phyloP scores from a whole-genome alignment of 805 yeast genomes.

The Millerago galiae region DNA sequence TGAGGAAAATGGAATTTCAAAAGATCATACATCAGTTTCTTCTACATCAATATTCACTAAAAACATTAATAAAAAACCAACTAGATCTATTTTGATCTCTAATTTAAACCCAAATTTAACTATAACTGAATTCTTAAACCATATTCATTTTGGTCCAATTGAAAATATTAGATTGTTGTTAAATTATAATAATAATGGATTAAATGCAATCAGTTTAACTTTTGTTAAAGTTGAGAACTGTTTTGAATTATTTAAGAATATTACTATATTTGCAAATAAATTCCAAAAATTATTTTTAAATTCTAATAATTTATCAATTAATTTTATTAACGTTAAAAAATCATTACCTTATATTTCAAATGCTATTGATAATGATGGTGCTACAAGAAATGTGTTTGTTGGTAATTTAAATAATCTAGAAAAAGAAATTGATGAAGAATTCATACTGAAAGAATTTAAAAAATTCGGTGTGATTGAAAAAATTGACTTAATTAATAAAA shows the following conservation, averaged over 20 bases:
- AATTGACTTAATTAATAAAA: conserved; percentile 49
- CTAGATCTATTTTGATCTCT: conserved; percentile 22
- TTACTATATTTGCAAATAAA: conserved; percentile 30
- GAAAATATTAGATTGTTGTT: conserved; percentile 46
- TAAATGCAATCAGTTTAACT: conserved; percentile 16
- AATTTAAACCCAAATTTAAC: conserved; percentile 15
- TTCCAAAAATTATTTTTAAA: conserved; percentile 29
- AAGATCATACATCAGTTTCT: conserved; percentile 2
- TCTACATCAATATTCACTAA: conserved; percentile 9
- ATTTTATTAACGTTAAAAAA: conserved; percentile 28
- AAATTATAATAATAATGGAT: conserved; percentile 20
- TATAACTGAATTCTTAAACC: conserved; percentile 32
- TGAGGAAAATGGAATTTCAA: neutral
- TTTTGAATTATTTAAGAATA: conserved; percentile 30
- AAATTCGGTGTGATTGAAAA: conserved; percentile 58
- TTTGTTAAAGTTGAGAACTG: conserved; percentile 29
- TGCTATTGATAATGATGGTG: conserved; percentile 72
- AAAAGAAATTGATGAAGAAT: conserved; percentile 31
- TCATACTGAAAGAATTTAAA: conserved; percentile 43
- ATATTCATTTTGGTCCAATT: conserved; percentile 52
- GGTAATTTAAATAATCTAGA: conserved; percentile 59
- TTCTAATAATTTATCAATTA: conserved; percentile 32
- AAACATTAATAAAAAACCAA: conserved; percentile 12
- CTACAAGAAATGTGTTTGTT: conserved; percentile 87
- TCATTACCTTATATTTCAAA: conserved; percentile 20